Evolutionary conservation across 106 monocot genomes (phyloP).

Genomic region (Dendrobium catenatum): DNA sequence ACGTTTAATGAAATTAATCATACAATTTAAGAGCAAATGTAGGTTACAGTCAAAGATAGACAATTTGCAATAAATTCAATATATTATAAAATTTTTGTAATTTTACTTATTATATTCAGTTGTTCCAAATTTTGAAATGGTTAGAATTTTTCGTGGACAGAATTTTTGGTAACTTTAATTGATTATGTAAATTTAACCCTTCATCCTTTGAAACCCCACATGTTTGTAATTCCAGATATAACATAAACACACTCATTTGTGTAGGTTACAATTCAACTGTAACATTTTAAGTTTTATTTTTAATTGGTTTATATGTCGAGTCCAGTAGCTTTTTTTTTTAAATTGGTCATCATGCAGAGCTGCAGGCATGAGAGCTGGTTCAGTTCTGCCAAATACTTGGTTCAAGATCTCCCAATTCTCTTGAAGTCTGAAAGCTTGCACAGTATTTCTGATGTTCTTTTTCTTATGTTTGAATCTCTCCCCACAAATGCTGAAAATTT

Average conservation of each 20-base stretch:
- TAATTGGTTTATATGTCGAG: not conserved
- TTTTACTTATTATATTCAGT: no score
- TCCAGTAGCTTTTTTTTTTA: not conserved
- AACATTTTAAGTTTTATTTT: not conserved
- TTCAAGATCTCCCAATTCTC: constrained; percentile 55
- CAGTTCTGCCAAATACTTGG: constrained; percentile 65
- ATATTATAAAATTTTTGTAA: no score
- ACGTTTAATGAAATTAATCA: no score
- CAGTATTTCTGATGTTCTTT: constrained; percentile 45
- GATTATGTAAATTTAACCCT: no score
- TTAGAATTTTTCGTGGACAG: no score
- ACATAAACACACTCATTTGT: not conserved
- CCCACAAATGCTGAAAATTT: constrained; percentile 76
- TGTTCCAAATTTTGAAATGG: no score
- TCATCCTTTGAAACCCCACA: not conserved
- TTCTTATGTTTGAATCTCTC: constrained; percentile 45
- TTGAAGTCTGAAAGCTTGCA: constrained; percentile 37
- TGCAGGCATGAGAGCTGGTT: constrained; percentile 81
- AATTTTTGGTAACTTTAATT: no score
- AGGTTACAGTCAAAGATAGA: no score
- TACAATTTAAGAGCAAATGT: no score
- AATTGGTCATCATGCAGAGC: constrained; percentile 43
- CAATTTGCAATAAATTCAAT: no score
- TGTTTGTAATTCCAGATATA: not conserved
- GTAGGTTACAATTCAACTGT: not conserved